These are phyloP conservation scores for Suillus variegatus DNA, from an alignment of 768 basidiomycete genomes.

Conservation along the genomic window DNA sequence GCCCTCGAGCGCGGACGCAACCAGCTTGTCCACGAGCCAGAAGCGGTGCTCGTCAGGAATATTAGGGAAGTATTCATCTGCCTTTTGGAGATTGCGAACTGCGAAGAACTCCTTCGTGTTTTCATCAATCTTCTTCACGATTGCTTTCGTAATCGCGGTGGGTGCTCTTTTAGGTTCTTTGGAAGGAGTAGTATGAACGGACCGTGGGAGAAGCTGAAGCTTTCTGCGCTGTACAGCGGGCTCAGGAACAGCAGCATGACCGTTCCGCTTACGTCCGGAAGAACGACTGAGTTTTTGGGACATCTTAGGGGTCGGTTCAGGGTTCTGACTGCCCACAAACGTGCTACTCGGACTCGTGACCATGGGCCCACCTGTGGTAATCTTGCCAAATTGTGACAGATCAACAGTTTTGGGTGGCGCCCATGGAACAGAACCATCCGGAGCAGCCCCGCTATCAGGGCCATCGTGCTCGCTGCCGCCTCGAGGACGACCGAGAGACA, in stretches of 20 bases:
- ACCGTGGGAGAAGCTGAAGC: slow-evolving; percentile 76
- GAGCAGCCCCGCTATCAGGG: slow-evolving; percentile 75
- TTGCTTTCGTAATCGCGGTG: slow-evolving; percentile 60
- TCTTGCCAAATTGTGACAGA: slow-evolving; percentile 85
- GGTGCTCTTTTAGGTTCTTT: slow-evolving; percentile 44
- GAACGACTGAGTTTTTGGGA: slow-evolving; percentile 53
- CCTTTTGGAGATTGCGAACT: slow-evolving; percentile 83
- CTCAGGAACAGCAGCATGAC: slow-evolving; percentile 46
- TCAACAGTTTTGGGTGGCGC: no score
- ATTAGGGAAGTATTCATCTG: slow-evolving; percentile 80
- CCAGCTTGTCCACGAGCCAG: slow-evolving; percentile 73
- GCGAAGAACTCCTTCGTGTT: slow-evolving; percentile 87
- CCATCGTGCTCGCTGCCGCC: slow-evolving; percentile 80
- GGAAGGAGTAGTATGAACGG: slow-evolving; percentile 59
- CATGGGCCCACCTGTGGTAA: slow-evolving; percentile 62
- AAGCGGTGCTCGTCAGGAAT: slow-evolving; percentile 66
- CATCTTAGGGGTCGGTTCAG: slow-evolving; percentile 55
- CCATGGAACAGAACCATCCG: no score
- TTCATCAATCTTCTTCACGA: slow-evolving; percentile 75
- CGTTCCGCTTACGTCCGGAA: slow-evolving; percentile 5
- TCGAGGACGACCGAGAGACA: slow-evolving; percentile 90
- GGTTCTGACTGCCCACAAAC: slow-evolving; percentile 65
- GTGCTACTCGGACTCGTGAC: slow-evolving; percentile 86
- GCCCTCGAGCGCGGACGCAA: slow-evolving; percentile 71
- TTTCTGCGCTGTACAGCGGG: slow-evolving; percentile 58